Evolutionary conservation across 345 rosid species (phyloP).

Genomic region (Carallia pectinifolia): DNA sequence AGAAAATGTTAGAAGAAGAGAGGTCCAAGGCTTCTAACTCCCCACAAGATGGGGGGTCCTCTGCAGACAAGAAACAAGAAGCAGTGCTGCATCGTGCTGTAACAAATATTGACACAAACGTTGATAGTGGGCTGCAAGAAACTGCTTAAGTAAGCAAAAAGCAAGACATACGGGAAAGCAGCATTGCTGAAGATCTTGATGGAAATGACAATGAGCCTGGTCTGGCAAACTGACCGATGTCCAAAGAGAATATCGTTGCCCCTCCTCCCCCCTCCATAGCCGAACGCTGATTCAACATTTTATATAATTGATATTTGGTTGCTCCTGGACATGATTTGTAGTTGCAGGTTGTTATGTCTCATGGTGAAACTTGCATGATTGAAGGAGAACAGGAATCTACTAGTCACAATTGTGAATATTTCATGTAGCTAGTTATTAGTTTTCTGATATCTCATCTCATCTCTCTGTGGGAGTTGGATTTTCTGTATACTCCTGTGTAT

Average conservation of each 20-base stretch:
- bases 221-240: slow-evolving; percentile 37
- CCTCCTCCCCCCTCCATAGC: background rate
- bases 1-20: slow-evolving; percentile 41
- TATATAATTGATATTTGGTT: background rate
- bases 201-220: slow-evolving; percentile 5
- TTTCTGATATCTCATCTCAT: too few relatives aligned
- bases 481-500: too few relatives aligned
- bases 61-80: slow-evolving; percentile 22
- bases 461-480: too few relatives aligned
- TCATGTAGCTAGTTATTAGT: too few relatives aligned
- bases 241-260: slow-evolving; percentile 11
- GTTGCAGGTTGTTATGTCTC: background rate
- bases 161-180: slow-evolving; percentile 12
- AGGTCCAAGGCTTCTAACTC: slow-evolving; percentile 33
- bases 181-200: background rate
- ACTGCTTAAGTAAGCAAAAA: slow-evolving; percentile 15
- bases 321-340: background rate
- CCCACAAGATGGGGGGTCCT: slow-evolving; percentile 23
- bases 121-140: slow-evolving; percentile 2
- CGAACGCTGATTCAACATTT: slow-evolving; percentile 10
- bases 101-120: slow-evolving; percentile 4
- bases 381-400: slow-evolving; percentile 2
- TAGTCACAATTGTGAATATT: too few relatives aligned
- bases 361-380: background rate
- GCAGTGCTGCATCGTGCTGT: slow-evolving; percentile 8